Evolutionary conservation across 2,329 filamentous ascomycete species (phyloP), one percentile per base, ranked within the genome.

Genomic region (Botryotinia convoluta): DNA sequence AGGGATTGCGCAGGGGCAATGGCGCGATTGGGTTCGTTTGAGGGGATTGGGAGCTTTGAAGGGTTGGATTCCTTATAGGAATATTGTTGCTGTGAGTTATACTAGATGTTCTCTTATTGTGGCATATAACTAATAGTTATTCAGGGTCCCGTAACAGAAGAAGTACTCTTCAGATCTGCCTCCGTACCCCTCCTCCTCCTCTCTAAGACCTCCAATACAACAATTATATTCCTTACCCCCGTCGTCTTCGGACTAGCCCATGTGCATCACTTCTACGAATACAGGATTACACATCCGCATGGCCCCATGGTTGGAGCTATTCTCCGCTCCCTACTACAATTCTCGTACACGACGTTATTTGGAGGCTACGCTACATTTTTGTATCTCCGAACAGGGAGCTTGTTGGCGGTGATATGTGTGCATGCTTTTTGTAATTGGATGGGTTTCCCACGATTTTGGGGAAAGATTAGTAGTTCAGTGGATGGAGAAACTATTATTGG

Each of bases 241-340:
- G 84, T 98, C 18, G 91, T 97, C 81, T 98, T 98, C 81, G 95
- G 95, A 69, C 90, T 97, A 62, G 95, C 96, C 12, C 96, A 99
- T 83, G 83, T 97, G 65, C 95, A 99, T 83, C 96, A 99, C 83
- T 94, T 97, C 82, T 97, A 97, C 84, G 96, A 98, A 83, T 97
- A 97, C 83, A 88, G 92, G 73, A 86, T 97, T 73, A 93, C 92
- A 1, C 90, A 97, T 78, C 93, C 93, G 14, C 86, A 89, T 75
- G 90, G 91, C 2, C 88, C 93, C 0, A 80, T 91, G 20, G 76
- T 86, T 1, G 86, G 88, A 2, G 90, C 92, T 10, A 79, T 96
- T 9, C 80, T 92, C 42, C 90, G 93, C 68, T 94, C 93, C 3
- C 77, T 94, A 18, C 87, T 98, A 77, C 96, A 98, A 81, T 92